Evolutionary conservation across 768 basidiomycete genomes (phyloP).

Genomic region (Mycena metata): DNA sequence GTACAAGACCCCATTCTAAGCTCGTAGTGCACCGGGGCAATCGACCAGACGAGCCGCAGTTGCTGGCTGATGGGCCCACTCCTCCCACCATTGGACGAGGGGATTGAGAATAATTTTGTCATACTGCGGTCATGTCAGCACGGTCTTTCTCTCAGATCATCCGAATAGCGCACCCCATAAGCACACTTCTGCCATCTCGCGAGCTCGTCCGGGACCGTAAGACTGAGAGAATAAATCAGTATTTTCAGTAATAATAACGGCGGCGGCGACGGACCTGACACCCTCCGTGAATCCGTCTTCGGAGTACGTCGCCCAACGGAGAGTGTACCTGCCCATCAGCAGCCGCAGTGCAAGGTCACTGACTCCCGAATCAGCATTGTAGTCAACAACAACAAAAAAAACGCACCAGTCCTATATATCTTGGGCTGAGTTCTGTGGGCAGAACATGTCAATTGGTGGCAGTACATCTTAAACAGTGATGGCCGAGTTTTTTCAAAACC

Average conservation of each 20-base stretch:
- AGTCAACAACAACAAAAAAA: too few relatives aligned
- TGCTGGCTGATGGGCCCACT: slow-evolving; percentile 85
- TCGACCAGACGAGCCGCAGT: slow-evolving; percentile 82
- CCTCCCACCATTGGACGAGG: slow-evolving; percentile 78
- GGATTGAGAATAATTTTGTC: slow-evolving; percentile 91
- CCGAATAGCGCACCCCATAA: slow-evolving; percentile 54
- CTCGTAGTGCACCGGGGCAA: slow-evolving; percentile 85
- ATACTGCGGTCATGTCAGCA: slow-evolving; percentile 48
- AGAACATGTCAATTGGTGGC: slow-evolving; percentile 10
- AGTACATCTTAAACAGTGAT: slow-evolving; percentile 15
- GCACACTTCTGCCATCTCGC: slow-evolving; percentile 91
- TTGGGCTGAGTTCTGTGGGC: too few relatives aligned
- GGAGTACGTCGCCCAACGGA: slow-evolving; percentile 89
- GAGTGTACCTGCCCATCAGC: slow-evolving; percentile 76
- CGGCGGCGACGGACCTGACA: slow-evolving; percentile 78
- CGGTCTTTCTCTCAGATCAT: neutral
- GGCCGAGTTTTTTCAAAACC: slow-evolving; percentile 13
- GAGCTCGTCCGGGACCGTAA: slow-evolving; percentile 70
- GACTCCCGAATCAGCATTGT: too few relatives aligned
- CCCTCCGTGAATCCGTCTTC: slow-evolving; percentile 92
- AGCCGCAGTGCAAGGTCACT: slow-evolving; percentile 76
- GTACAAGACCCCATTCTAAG: slow-evolving; percentile 81
- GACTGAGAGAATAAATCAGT: neutral
- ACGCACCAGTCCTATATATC: too few relatives aligned
- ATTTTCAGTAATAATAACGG: neutral